Base-by-base conservation (phyloP, 176 grass and related monocot genomes). In the Alloteropsis semialata region DNA sequence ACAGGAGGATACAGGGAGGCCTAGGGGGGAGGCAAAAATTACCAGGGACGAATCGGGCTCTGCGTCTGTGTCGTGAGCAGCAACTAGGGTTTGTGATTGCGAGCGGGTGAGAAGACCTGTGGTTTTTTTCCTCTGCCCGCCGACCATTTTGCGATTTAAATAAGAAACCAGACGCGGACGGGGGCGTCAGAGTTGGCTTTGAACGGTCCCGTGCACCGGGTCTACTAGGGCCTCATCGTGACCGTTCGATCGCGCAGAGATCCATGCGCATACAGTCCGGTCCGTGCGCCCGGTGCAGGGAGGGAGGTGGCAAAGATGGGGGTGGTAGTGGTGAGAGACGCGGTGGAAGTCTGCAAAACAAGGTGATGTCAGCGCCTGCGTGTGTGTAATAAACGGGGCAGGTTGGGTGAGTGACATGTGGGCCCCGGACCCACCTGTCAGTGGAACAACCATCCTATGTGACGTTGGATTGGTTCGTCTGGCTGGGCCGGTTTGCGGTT, bases 61-160 rank as follows among this genome's bases (percentile, higher is more conserved):
- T n/a, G 39, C 17, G 28, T 9, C 24, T 34, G 75, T 37, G 75
- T 37, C n/a, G 81, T 50, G 45, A 53, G 72, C 24, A 51, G 33
- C 13, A 46, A 16, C 74, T 88, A 88, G 57, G 87, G 75, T 88
- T 84, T 58, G 80, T 5, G 68, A 25, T 19, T 69, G 65, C 18
- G 25, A 48, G 46, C 2, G n/a, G 46, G 21, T 37, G 36, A 11
- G 43, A 67, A 21, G 42, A 51, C 57, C n/a, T 65, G 37, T 18
- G 22, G n/a, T 58, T 70, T 76, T 62, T 65, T 51, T 70, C 51
- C 15, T 60, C 64, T 50, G 21, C 67, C 67, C 75, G 81, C 81
- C 30, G 81, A 84, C 67, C 87, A 72, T 43, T 69, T 74, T 67
- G 29, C 27, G n/a, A 27, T 69, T 76, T 84, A 84, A 84, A 69